A percentile compares a stretch with the other conserved stretches of the same genome.
Conservation (phyloP, 176 grass and related monocot genomes). For the Oryza longistaminata region DNA sequence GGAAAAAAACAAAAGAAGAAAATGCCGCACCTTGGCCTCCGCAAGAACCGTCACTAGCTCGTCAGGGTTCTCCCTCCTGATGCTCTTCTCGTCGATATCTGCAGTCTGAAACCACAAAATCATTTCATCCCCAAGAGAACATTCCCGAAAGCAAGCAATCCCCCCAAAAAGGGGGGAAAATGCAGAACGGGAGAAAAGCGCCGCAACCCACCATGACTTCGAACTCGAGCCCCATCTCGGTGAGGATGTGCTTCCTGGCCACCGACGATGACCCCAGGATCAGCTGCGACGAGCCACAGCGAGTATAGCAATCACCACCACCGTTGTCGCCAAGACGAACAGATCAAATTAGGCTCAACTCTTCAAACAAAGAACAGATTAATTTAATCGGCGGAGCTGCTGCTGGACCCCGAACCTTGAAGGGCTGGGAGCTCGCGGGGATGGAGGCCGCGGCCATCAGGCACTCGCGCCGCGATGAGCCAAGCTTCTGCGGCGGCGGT, state of each 20-base stretch:
- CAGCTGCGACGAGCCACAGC: slow-evolving; percentile 41
- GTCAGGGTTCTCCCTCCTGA: slow-evolving; percentile 75
- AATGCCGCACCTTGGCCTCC: slow-evolving; percentile 68
- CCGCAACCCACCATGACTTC: slow-evolving; percentile 67
- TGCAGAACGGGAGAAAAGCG: background rate
- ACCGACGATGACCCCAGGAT: slow-evolving; percentile 90
- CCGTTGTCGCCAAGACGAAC: background rate
- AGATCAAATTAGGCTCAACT: background rate
- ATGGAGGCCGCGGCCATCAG: slow-evolving; percentile 21
- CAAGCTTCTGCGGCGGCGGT: background rate
- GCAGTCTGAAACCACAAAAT: slow-evolving; percentile 61
- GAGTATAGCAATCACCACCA: background rate
- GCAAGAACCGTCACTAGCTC: slow-evolving; percentile 91
- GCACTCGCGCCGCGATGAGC: background rate
- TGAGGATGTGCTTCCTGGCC: slow-evolving; percentile 70
- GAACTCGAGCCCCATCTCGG: slow-evolving; percentile 82
- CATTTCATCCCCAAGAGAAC: background rate
- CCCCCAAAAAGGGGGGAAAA: no score
- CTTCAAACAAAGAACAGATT: background rate
- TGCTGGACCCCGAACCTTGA: slow-evolving; percentile 33
- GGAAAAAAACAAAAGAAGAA: background rate
- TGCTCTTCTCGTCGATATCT: slow-evolving; percentile 93
- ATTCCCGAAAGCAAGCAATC: background rate
- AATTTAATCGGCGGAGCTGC: background rate
- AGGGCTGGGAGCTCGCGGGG: background rate